Evolutionary conservation across 768 basidiomycete genomes (phyloP).

Genomic region (Podaxis sp.): DNA sequence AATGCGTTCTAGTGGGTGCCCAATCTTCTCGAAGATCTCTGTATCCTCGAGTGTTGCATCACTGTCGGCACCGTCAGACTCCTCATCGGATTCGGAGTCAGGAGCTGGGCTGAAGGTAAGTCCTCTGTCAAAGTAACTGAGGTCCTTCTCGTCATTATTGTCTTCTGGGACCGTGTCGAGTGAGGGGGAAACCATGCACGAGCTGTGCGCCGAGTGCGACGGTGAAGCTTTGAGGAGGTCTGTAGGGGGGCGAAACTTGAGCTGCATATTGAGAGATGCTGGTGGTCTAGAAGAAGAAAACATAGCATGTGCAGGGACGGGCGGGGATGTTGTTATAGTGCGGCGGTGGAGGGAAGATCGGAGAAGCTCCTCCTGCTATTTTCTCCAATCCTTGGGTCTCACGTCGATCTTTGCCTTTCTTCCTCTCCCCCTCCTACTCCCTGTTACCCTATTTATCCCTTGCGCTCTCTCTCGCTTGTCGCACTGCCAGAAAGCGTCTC

Average conservation of each 20-base stretch:
- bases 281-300: slow-evolving; percentile 3
- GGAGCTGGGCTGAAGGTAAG: background rate
- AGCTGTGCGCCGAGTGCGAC: background rate
- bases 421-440: background rate
- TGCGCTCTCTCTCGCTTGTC: background rate
- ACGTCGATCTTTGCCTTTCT: background rate
- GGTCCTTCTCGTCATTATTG: background rate
- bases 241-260: slow-evolving; percentile 12
- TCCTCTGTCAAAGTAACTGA: background rate
- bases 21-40: slow-evolving; percentile 25
- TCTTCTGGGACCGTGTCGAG: background rate
- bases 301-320: background rate
- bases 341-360: slow-evolving; percentile 9
- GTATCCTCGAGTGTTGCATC: slow-evolving; percentile 34
- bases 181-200: background rate
- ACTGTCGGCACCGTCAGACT: slow-evolving; percentile 23
- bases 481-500: background rate
- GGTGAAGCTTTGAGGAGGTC: slow-evolving; percentile 2
- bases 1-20: slow-evolving; percentile 36
- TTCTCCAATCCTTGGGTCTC: slow-evolving; percentile 4
- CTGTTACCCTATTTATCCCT: slow-evolving; percentile 12
- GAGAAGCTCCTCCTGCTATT: slow-evolving; percentile 1
- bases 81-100: slow-evolving; percentile 8
- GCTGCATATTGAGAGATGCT: slow-evolving; percentile 7
- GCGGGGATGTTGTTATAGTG: slow-evolving; percentile 6